These are phyloP conservation scores for Rhynchosporium graminicola DNA, from an alignment of 2,329 filamentous ascomycete species.

Conservation along the genomic window DNA sequence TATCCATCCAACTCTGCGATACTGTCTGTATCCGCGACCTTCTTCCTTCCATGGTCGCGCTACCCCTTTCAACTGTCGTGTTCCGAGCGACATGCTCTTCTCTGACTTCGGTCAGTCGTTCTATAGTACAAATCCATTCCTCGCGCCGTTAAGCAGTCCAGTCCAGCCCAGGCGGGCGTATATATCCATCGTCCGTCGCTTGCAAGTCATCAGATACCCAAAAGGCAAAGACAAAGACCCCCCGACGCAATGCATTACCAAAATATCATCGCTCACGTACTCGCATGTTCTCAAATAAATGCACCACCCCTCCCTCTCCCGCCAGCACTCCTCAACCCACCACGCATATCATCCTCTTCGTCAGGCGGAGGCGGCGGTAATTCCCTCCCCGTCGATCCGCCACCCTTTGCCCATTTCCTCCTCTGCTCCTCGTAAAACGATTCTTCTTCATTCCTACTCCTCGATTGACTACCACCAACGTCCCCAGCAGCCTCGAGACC, in stretches of 20 bases:
- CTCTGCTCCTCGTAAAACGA: constrained; percentile 27
- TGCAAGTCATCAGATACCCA: not conserved
- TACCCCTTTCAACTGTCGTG: too few species aligned
- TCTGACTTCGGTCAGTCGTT: not conserved
- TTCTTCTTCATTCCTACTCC: constrained; percentile 19
- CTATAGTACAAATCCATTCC: constrained; percentile 8
- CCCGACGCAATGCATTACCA: not conserved
- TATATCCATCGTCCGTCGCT: not conserved
- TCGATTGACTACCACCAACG: not conserved
- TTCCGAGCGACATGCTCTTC: not conserved
- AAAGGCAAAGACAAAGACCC: not conserved
- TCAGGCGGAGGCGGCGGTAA: constrained; percentile 10
- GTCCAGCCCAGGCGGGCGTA: not conserved
- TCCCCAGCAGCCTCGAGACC: constrained; percentile 17
- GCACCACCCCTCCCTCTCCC: not conserved
- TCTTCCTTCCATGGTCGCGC: too few species aligned
- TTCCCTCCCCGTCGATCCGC: constrained; percentile 4
- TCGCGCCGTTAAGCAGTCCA: not conserved
- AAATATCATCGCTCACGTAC: not conserved
- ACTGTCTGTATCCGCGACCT: too few species aligned
- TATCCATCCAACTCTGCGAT: too few species aligned
- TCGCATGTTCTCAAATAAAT: not conserved
- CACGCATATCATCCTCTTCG: not conserved
- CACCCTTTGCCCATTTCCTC: constrained; percentile 18
- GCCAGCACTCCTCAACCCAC: not conserved